Base-by-base conservation (phyloP, 306 rosid genomes). In the Trifolium subterraneum region DNA sequence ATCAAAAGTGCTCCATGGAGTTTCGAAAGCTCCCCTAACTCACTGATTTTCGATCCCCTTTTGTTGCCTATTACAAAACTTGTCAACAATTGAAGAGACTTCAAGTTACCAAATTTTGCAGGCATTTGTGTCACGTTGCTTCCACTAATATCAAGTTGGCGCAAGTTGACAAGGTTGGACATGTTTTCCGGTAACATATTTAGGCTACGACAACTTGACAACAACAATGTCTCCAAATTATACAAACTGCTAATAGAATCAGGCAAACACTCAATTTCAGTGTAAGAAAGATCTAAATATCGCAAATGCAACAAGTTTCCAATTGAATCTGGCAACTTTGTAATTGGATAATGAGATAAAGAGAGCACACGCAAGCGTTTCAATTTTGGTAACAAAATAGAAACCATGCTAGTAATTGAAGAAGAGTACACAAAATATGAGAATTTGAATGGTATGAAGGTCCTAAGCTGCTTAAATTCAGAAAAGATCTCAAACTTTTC, bases 221-320 rank as follows among this genome's bases (percentile, higher is more conserved):
- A 58, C 19, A 65, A 14, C 15, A 86, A 14, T 1, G 84, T 79
- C 52, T 88, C 86, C 22, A 88, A 68, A 51, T 81, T 81, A 31
- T 54, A 65, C 14, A 83, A 60, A 9, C 8, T 8, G 25, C 85
- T 1, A 3, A 74, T 18, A 12, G 80, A 76, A 42, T 71, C 20
- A 3, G 86, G 85, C 1, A 85, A 10, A 2, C 1, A 8, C 61
- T 5, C 25, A 3, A 85, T 12, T 2, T 4, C 23, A 31, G 80
- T 76, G 60, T 67, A 13, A 42, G 80, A 16, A 44, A 76, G 68
- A 56, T 68, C 50, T 51, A 76, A 68, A 47, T 67, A 76, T 39
- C 80, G 60, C 5, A 76, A 23, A 67, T 76, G 50, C 51, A 25
- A 12, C 13, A 31, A 42, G 8, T 67, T 42, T 76, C 62, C 80